These are phyloP conservation scores for Lipomyces mesembrius DNA, from an alignment of 805 yeast species.

Conservation along the genomic window DNA sequence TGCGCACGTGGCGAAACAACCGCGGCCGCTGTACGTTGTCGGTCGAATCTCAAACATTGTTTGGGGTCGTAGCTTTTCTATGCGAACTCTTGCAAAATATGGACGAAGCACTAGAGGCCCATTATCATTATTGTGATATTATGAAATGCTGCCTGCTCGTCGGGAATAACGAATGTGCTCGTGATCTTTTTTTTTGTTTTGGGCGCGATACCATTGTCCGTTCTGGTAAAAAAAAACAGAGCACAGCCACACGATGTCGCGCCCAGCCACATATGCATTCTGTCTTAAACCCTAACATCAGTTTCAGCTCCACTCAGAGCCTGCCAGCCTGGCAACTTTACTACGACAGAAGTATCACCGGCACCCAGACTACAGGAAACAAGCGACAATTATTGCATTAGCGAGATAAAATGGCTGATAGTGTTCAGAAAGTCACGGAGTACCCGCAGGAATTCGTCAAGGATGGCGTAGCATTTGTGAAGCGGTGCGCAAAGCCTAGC, in stretches of 20 bases:
- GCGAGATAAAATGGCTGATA: constrained; percentile 31
- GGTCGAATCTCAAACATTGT: constrained; percentile 20
- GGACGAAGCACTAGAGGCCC: background rate
- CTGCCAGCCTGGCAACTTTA: background rate
- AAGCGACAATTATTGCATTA: background rate
- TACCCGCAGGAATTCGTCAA: constrained; percentile 88
- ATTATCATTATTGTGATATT: background rate
- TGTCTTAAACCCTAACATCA: background rate
- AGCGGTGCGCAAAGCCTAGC: constrained; percentile 92
- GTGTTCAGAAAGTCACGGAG: constrained; percentile 70
- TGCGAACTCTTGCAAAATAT: background rate
- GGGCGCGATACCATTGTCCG: background rate
- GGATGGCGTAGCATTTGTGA: constrained; percentile 87
- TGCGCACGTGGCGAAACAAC: constrained; percentile 56
- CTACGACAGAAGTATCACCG: background rate
- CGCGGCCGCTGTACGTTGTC: constrained; percentile 64
- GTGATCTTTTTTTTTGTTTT: background rate
- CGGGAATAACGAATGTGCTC: background rate
- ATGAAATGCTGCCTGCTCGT: background rate
- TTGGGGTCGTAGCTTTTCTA: background rate
- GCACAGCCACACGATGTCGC: too few relatives aligned
- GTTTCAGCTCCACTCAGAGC: background rate
- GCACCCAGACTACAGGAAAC: background rate
- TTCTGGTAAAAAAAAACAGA: too few relatives aligned
- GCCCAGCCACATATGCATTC: too few relatives aligned